Percentiles rank a stretch among this genome's conserved stretches.
phyloP scores from a whole-genome alignment of 2,329 filamentous ascomycete species.

The Bipolaris zeicola region DNA sequence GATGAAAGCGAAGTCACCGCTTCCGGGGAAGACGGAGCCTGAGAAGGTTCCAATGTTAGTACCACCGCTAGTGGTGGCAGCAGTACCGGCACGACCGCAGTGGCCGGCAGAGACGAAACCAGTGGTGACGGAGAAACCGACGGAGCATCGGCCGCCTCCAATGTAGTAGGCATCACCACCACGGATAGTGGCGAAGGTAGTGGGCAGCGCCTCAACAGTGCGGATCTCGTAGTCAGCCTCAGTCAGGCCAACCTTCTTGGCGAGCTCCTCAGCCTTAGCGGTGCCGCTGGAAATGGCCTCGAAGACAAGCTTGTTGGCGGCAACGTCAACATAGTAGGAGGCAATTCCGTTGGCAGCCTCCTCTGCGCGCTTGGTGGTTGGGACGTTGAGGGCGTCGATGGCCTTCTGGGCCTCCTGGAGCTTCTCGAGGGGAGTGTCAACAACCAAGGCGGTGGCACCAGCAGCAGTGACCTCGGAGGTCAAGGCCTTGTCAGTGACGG shows the following conservation, averaged over 20 bases:
- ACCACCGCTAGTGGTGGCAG: conserved; percentile 44
- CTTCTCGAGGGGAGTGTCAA: conserved; percentile 46
- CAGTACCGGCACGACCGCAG: conserved; percentile 44
- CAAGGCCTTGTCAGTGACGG: conserved; percentile 47
- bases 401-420: conserved; percentile 48
- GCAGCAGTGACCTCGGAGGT: conserved; percentile 45
- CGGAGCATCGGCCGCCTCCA: conserved; percentile 44
- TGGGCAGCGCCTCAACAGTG: conserved; percentile 43
- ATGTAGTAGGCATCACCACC: conserved; percentile 51
- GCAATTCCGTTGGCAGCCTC: conserved; percentile 39
- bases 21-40: conserved; percentile 50
- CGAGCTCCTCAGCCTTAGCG: conserved; percentile 45
- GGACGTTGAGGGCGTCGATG: conserved; percentile 47
- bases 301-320: conserved; percentile 50
- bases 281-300: conserved; percentile 48
- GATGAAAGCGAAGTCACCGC: conserved; percentile 47
- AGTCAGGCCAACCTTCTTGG: conserved; percentile 47
- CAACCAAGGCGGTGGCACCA: conserved; percentile 44
- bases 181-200: conserved; percentile 44
- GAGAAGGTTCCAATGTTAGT: conserved; percentile 46
- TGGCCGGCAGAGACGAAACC: conserved; percentile 52
- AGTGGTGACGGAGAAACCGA: conserved; percentile 51
- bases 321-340: conserved; percentile 50
- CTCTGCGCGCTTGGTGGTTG: conserved; percentile 26
- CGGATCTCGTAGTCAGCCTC: conserved; percentile 48